Base-by-base conservation (phyloP, 805 yeast genomes). In the Tetrapisispora namnaoensis region DNA sequence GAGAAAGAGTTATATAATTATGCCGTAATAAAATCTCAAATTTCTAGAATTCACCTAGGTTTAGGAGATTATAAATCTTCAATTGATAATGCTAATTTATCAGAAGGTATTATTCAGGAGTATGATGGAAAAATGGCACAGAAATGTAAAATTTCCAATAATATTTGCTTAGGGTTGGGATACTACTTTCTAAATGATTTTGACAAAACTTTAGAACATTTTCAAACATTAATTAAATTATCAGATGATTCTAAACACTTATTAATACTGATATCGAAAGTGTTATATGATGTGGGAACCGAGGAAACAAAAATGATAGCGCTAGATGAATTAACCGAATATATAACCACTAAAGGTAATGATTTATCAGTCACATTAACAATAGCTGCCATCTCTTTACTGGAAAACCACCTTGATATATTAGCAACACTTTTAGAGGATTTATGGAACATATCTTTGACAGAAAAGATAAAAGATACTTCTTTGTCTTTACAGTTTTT, bases 261-360 rank as follows among this genome's bases (percentile, higher is more conserved):
- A n/a, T 80, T 87, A 16, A 77, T 83, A 7, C 66, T 91, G 28
- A 74, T 87, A 20, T 79, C 93, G 0, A 95, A 89, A 60, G 83
- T 90, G 0, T 70, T 93, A 45, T 84, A 83, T 69, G 86, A 87
- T 2, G 77, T 78, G 49, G 84, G 80, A n/a, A 76, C 80, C 0
- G 79, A 76, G n/a, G 93, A 85, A 5, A 80, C 93, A 1, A 82
- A 79, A 50, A 83, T 80, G 53, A 90, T 89, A 1, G 96, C 97
- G 0, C 60, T 86, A 43, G 96, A 89, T 56, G 95, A 88, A 63
- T 66, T 91, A 41, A 83, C 85, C 55, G 73, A 75, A 22, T 79
- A 74, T 56, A 78, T 89, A 38, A 82, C 77, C 51, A 70, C 68
- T 4, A 65, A 76, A 49, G 96, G 95, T 0, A 71, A 85, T 1